A percentile compares a stretch with the other conserved stretches of the same genome.
These are phyloP conservation scores for Globisporangium recalcitrans DNA, from an alignment of 352 stramenopile genomes.

Conservation along the genomic window DNA sequence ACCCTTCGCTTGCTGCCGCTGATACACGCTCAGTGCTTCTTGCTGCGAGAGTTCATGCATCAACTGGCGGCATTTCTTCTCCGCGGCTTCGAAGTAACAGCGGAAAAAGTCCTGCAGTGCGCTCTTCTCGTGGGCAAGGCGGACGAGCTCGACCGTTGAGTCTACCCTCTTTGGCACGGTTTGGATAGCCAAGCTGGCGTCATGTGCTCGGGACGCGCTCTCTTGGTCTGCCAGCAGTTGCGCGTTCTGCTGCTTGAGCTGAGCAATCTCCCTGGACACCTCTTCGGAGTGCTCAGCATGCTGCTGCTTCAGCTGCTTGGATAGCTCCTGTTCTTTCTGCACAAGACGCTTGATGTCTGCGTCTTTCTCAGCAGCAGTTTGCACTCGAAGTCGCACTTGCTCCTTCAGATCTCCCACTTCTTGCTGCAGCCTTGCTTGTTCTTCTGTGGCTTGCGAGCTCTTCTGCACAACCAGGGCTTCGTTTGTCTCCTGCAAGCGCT, in stretches of 20 bases:
- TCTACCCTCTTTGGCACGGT: neutral
- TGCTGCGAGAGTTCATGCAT: constrained; percentile 25
- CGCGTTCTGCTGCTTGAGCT: constrained; percentile 4
- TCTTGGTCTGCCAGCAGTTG: constrained; percentile 3
- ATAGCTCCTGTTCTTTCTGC: neutral
- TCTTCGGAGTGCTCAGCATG: neutral
- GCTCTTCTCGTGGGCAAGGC: constrained; percentile 37
- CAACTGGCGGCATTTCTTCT: constrained; percentile 43
- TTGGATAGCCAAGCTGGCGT: neutral
- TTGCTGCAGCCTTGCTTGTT: constrained; percentile 23
- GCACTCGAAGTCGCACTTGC: constrained; percentile 14
- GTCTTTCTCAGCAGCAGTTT: constrained; percentile 6
- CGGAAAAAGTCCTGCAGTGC: constrained; percentile 41
- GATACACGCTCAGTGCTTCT: constrained; percentile 18
- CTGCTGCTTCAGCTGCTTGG: constrained; percentile 6
- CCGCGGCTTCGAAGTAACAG: constrained; percentile 36
- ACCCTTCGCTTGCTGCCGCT: constrained; percentile 2
- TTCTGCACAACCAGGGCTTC: neutral
- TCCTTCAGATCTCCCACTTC: constrained; percentile 18
- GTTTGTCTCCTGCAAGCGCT: neutral
- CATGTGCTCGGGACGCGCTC: neutral
- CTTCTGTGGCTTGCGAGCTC: neutral
- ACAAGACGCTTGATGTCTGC: constrained; percentile 9
- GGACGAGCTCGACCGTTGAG: constrained; percentile 11
- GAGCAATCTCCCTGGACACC: neutral